Evolutionary conservation across 345 rosid species (phyloP).

Genomic region (Triadica sebifera): DNA sequence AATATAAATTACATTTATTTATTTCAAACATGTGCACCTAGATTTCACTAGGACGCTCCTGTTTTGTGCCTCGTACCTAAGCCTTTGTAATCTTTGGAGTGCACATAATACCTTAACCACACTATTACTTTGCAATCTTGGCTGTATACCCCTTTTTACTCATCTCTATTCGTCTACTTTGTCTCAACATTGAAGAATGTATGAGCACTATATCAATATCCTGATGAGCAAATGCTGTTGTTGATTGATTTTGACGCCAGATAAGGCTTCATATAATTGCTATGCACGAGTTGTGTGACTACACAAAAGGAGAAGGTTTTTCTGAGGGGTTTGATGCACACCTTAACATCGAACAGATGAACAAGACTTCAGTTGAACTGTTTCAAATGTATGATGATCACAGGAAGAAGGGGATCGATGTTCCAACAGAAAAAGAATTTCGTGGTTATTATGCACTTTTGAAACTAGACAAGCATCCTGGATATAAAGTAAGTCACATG

Average conservation of each 20-base stretch:
- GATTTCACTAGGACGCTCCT: no score
- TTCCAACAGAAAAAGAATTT: slow-evolving; percentile 82
- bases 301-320: slow-evolving; percentile 94
- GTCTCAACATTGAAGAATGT: not conserved
- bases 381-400: slow-evolving; percentile 99
- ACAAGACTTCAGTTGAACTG: slow-evolving; percentile 93
- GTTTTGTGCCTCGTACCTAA: not conserved
- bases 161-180: not conserved
- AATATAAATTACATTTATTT: no score
- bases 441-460: slow-evolving; percentile 99
- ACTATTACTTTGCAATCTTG: not conserved
- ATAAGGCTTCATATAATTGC: slow-evolving; percentile 94
- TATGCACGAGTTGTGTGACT: slow-evolving; percentile 94
- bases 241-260: slow-evolving; percentile 47
- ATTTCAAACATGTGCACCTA: not conserved
- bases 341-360: slow-evolving; percentile 98
- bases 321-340: slow-evolving; percentile 98
- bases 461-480: slow-evolving; percentile 99
- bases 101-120: not conserved
- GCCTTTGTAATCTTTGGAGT: not conserved
- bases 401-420: slow-evolving; percentile 71
- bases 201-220: slow-evolving; percentile 11
- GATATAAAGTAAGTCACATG: slow-evolving; percentile 72
- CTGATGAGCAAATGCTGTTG: slow-evolving; percentile 21
- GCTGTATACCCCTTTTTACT: not conserved